Conservation (phyloP, 805 yeast genomes). For the Candida krabiensis region DNA sequence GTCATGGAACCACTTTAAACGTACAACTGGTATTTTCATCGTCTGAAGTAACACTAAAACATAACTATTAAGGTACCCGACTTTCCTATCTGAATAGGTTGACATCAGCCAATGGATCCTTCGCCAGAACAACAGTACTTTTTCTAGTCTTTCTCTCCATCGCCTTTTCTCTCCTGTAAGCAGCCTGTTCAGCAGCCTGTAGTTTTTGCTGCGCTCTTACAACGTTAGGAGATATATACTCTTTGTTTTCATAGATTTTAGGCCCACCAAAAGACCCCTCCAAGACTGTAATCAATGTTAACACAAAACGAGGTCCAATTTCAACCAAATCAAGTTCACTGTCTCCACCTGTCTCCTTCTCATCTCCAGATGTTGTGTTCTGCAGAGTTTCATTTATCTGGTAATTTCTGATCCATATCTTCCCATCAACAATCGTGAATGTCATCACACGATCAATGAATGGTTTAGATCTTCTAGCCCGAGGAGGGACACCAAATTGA, state of each 20-base stretch:
- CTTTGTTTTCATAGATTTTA: constrained; percentile 94
- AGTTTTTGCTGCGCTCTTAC: constrained; percentile 86
- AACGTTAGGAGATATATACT: constrained; percentile 93
- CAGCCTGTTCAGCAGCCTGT: constrained; percentile 78
- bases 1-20: too few species aligned
- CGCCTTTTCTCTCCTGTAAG: constrained; percentile 76
- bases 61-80: too few species aligned
- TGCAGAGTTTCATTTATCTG: constrained; percentile 72
- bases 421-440: constrained; percentile 87
- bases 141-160: constrained; percentile 69
- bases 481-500: constrained; percentile 93
- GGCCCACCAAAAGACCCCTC: constrained; percentile 99
- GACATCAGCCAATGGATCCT: constrained; percentile 82
- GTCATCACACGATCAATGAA: constrained; percentile 94
- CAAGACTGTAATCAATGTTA: constrained; percentile 85
- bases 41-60: too few species aligned
- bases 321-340: constrained; percentile 81
- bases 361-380: constrained; percentile 30
- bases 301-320: constrained; percentile 94
- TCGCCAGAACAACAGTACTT: constrained; percentile 71
- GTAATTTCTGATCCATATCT: constrained; percentile 93
- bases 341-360: constrained; percentile 29
- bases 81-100: constrained; percentile 69
- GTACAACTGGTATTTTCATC: too few species aligned
- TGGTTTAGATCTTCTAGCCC: constrained; percentile 89